phyloP scores from a whole-genome alignment of 352 stramenopile species.

The Phytophthora agathidicida region DNA sequence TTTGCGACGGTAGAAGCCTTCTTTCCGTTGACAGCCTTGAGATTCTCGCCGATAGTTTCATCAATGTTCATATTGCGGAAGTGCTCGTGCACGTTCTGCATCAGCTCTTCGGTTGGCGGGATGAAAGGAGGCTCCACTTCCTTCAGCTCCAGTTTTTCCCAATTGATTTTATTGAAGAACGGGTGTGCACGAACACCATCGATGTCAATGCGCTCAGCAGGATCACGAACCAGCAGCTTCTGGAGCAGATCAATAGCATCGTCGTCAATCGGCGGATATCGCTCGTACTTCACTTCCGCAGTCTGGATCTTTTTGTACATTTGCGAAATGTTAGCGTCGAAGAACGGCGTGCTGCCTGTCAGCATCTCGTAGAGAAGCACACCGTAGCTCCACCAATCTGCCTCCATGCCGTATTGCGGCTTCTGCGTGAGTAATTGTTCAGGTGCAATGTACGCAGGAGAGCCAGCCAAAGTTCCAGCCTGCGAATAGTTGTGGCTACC shows the following conservation, averaged over 20 bases:
- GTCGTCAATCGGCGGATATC: constrained; percentile 66
- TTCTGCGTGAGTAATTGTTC: constrained; percentile 86
- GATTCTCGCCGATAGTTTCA: constrained; percentile 74
- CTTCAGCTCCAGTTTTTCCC: constrained; percentile 76
- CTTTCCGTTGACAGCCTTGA: constrained; percentile 64
- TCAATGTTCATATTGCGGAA: constrained; percentile 91
- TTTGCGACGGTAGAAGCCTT: constrained; percentile 51
- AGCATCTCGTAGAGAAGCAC: constrained; percentile 92
- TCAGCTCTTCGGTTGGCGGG: constrained; percentile 76
- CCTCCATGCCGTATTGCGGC: constrained; percentile 85
- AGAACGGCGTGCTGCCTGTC: constrained; percentile 88
- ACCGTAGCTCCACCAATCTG: constrained; percentile 93
- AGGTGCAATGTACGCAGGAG: constrained; percentile 85
- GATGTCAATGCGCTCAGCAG: constrained; percentile 64
- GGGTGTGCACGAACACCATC: constrained; percentile 63
- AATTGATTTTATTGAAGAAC: constrained; percentile 80
- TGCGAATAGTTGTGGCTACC: constrained; percentile 58
- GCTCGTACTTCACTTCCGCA: constrained; percentile 83
- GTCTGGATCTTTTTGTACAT: constrained; percentile 93
- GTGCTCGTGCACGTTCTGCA: constrained; percentile 90
- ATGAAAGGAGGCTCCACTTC: constrained; percentile 85
- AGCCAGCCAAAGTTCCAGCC: constrained; percentile 79
- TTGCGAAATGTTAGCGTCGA: constrained; percentile 82
- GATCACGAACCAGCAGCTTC: constrained; percentile 81
- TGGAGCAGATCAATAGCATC: constrained; percentile 75